Percentiles rank a stretch among this genome's conserved stretches.
These are phyloP conservation scores for Castanea sativa DNA, from an alignment of 306 rosid species.

Conservation along the genomic window DNA sequence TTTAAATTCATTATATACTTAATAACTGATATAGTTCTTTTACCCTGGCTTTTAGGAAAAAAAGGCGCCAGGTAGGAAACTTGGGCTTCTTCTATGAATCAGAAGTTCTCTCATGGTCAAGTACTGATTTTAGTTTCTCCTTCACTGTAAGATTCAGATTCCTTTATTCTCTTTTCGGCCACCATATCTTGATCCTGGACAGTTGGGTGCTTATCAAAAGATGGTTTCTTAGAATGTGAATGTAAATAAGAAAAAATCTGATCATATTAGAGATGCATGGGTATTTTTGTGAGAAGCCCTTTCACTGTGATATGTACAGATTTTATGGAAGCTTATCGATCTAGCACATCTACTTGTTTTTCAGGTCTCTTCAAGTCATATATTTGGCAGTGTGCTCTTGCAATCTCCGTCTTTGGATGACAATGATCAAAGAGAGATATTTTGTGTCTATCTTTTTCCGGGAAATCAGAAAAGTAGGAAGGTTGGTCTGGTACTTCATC, in stretches of 20 bases:
- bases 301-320: neutral
- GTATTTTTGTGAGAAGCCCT: neutral
- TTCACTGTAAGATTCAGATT: slow-evolving; percentile 48
- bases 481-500: slow-evolving; percentile 40
- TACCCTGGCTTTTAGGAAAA: slow-evolving; percentile 43
- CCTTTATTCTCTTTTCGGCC: neutral
- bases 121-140: slow-evolving; percentile 59
- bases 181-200: neutral
- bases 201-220: neutral
- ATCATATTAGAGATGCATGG: neutral
- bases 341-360: slow-evolving; percentile 17
- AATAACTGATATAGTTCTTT: slow-evolving; percentile 11
- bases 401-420: slow-evolving; percentile 69
- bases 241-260: neutral
- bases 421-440: slow-evolving; percentile 79
- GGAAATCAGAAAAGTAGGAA: slow-evolving; percentile 48
- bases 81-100: slow-evolving; percentile 57
- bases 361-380: slow-evolving; percentile 63
- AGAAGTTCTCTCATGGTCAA: slow-evolving; percentile 74
- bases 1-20: slow-evolving; percentile 2
- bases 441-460: slow-evolving; percentile 63
- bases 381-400: slow-evolving; percentile 60
- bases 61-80: slow-evolving; percentile 58
- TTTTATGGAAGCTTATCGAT: slow-evolving; percentile 8
- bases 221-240: neutral